These are phyloP conservation scores for Paramecium sexaurelia DNA, from an alignment of 73 alveolate genomes.

Conservation along the genomic window DNA sequence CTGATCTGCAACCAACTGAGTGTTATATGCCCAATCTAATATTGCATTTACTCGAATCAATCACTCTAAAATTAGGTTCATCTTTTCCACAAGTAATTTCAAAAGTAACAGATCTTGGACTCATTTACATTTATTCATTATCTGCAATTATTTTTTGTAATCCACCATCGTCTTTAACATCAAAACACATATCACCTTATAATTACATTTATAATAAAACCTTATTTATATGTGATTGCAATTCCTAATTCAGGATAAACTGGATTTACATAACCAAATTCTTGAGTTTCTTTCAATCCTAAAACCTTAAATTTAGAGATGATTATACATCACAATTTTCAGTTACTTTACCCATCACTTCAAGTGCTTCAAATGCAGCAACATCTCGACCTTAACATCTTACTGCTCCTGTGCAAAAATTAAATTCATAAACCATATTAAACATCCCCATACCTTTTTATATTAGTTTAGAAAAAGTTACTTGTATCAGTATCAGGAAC, in stretches of 20 bases:
- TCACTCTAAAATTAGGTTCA: conserved; percentile 11
- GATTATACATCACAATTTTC: conserved; percentile 36
- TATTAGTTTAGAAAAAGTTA: neutral
- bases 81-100: conserved; percentile 24
- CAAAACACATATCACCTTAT: conserved; percentile 51
- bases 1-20: conserved; percentile 3
- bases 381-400: conserved; percentile 30
- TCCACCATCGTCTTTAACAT: conserved; percentile 25
- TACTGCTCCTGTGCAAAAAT: conserved; percentile 35
- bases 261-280: conserved; percentile 30
- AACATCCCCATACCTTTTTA: conserved; percentile 47
- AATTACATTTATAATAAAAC: neutral
- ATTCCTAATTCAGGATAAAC: conserved; percentile 34
- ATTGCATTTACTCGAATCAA: conserved; percentile 36
- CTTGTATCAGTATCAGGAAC: conserved; percentile 46
- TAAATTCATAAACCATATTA: conserved; percentile 49
- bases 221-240: neutral
- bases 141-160: conserved; percentile 32
- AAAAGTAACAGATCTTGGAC: conserved; percentile 45
- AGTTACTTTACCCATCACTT: conserved; percentile 36
- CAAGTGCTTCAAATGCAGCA: conserved; percentile 45
- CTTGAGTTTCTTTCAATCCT: conserved; percentile 46
- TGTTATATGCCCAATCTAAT: neutral
- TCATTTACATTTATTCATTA: conserved; percentile 44
- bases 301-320: neutral